Base-by-base conservation (phyloP, 2,329 filamentous ascomycete genomes). In the Colletotrichum sp. region DNA sequence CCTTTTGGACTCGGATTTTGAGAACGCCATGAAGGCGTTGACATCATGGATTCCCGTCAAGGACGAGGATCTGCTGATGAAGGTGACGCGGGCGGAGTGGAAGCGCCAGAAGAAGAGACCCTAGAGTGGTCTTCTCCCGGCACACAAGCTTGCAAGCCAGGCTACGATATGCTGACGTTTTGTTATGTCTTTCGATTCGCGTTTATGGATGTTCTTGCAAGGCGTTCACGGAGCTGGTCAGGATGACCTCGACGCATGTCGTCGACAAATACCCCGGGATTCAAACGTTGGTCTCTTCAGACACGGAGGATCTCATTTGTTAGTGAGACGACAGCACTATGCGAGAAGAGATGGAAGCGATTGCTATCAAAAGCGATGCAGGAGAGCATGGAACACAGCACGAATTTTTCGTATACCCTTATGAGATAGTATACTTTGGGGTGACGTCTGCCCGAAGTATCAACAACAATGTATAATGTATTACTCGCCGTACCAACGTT, bases 1-100 rank as follows among this genome's bases (percentile, higher is more conserved):
- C 66, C 88, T 99, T 36, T 87, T 98, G 8, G 95, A 97, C 79
- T 95, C 94, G 21, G 97, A 99, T 82, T 99, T 98, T 83, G 97
- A 99, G 82, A 98, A 97, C 80, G 94, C 94, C 61, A 99, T 99
- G 97, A 98, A 98, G 86, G 94, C 96, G 9, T 87, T 99, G 76
- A 98, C 97, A 34, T 95, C 94, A 70, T 98, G 95, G 92, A 93
- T 98, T 58, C 95, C 96, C 24, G 93, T 99, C 82, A 95, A 95
- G 83, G 96, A 99, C 79, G 95, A 98, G 80, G 95, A 98, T 81
- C 84, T 98, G 72, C 88, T 99, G 79, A 98, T 99, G 95, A 93
- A 93, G 79, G 95, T 98, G 72, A 92, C 95, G 31, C 93, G 93
- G 80, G 92, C 94, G 16, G 96, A 98, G 85, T 98, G 94, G 90